Conservation (phyloP, 2,329 filamentous ascomycete species). For the Aspergillus sp. region DNA sequence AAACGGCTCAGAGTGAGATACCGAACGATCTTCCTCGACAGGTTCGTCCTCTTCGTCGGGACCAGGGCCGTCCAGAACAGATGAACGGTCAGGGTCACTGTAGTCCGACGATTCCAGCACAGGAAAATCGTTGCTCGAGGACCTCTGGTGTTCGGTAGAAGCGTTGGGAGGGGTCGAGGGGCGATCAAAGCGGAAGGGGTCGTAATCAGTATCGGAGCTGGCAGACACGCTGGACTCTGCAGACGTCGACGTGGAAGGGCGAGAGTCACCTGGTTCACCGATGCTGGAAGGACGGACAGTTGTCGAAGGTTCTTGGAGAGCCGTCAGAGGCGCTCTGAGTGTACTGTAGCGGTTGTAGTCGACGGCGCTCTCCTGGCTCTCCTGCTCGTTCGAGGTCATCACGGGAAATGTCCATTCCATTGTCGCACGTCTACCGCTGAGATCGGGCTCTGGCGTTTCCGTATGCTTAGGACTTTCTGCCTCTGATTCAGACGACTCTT, state of each 20-base stretch:
- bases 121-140: slow-evolving; percentile 46
- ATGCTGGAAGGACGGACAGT: slow-evolving; percentile 15
- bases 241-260: slow-evolving; percentile 40
- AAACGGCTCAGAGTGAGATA: slow-evolving; percentile 21
- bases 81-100: slow-evolving; percentile 52
- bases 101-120: slow-evolving; percentile 46
- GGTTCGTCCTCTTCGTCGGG: slow-evolving; percentile 53
- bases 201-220: slow-evolving; percentile 40
- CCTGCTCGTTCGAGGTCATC: slow-evolving; percentile 28
- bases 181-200: slow-evolving; percentile 44
- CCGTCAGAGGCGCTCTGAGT: slow-evolving; percentile 27
- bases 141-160: slow-evolving; percentile 24
- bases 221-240: slow-evolving; percentile 23
- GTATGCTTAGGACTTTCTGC: background rate
- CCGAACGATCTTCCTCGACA: slow-evolving; percentile 19
- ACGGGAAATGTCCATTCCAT: slow-evolving; percentile 58
- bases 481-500: slow-evolving; percentile 10
- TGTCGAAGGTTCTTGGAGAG: slow-evolving; percentile 12
- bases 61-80: slow-evolving; percentile 52
- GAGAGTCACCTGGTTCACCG: slow-evolving; percentile 31
- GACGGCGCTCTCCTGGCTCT: slow-evolving; percentile 1
- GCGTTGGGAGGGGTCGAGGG: slow-evolving; percentile 25
- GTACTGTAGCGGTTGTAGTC: slow-evolving; percentile 31
- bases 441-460: slow-evolving; percentile 16
- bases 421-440: slow-evolving; percentile 38